Percentiles rank a stretch among this genome's conserved stretches.
Evolutionary conservation across 176 grass and related monocot species (phyloP).

Genomic region (Eragrostis curvula): DNA sequence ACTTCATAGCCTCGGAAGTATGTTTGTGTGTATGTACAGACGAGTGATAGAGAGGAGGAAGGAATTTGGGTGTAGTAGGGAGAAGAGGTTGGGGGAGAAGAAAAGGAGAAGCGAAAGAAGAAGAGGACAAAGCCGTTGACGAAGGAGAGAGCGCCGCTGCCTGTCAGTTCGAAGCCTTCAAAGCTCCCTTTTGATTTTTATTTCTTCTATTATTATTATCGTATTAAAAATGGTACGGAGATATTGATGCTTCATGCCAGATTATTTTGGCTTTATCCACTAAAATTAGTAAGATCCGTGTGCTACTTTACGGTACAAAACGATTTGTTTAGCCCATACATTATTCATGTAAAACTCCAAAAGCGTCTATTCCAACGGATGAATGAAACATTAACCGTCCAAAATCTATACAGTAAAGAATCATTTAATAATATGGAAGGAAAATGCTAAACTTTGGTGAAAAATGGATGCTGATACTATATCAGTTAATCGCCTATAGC

Average conservation of each 20-base stretch:
- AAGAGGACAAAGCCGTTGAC: constrained; percentile 66
- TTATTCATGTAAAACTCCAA: no score
- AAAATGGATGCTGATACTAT: no score
- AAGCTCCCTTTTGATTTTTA: not conserved
- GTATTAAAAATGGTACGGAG: constrained; percentile 12
- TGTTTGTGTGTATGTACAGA: not conserved
- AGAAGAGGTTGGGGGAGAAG: not conserved
- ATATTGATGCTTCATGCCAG: not conserved
- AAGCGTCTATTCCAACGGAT: no score
- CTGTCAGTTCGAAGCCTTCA: constrained; percentile 38
- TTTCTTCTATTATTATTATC: not conserved
- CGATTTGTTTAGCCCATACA: no score
- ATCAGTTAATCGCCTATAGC: no score
- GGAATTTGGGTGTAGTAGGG: constrained; percentile 27
- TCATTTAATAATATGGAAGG: no score
- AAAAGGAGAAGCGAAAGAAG: constrained; percentile 21
- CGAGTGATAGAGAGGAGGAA: not conserved
- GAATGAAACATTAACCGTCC: no score
- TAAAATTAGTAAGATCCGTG: not conserved
- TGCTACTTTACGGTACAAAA: no score
- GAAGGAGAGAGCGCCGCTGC: constrained; percentile 35
- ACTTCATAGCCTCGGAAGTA: not conserved
- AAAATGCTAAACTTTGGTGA: no score
- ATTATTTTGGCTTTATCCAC: not conserved
- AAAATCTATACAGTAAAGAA: no score